Percentiles rank a stretch among this genome's conserved stretches.
Evolutionary conservation across 768 basidiomycete genomes (phyloP).

Genomic region (Boletus tomentosulus): DNA sequence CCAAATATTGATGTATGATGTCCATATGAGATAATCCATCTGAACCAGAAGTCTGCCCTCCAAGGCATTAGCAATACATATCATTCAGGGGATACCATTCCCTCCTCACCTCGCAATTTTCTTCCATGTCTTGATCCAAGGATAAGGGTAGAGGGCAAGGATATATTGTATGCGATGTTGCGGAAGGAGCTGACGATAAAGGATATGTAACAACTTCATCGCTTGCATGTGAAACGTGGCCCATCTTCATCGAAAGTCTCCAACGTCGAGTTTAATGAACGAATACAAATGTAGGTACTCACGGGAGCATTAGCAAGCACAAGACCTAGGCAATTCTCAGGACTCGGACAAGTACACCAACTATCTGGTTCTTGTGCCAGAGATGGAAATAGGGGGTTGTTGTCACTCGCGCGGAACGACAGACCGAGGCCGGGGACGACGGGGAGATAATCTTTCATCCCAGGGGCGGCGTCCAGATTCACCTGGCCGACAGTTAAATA

Average conservation of each 20-base stretch:
- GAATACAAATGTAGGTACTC: background rate
- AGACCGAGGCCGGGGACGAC: background rate
- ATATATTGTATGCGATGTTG: background rate
- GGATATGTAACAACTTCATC: background rate
- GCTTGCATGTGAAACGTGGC: background rate
- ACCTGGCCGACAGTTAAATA: background rate
- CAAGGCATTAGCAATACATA: background rate
- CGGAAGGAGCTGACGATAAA: background rate
- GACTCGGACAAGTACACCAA: background rate
- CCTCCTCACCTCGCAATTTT: background rate
- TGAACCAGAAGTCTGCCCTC: background rate
- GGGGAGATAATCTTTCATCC: background rate
- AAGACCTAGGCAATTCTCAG: background rate
- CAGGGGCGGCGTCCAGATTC: background rate
- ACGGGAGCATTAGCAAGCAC: background rate
- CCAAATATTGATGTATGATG: too few species aligned
- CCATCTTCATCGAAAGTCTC: background rate
- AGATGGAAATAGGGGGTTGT: background rate
- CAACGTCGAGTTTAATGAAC: background rate
- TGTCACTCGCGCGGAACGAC: background rate
- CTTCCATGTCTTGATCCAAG: background rate
- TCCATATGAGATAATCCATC: rapidly evolving
- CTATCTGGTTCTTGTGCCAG: background rate
- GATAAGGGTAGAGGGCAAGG: background rate
- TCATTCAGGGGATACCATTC: background rate